phyloP scores from a whole-genome alignment of 306 rosid species.

The Arachis stenosperma region DNA sequence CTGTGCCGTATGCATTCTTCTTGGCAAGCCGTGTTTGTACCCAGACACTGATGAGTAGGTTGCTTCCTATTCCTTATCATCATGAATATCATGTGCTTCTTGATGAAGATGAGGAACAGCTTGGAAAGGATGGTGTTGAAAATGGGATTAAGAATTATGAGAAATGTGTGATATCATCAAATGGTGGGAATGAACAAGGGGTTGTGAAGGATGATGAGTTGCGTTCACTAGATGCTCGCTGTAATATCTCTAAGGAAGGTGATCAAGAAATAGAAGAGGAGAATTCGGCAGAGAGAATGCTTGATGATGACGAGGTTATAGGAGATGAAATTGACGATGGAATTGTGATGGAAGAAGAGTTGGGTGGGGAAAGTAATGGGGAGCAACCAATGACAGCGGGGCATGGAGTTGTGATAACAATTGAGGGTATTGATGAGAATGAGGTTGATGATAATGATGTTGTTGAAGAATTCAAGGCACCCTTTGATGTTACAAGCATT shows the following conservation, averaged over 20 bases:
- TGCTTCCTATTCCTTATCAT: slow-evolving; percentile 55
- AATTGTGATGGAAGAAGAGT: slow-evolving; percentile 16
- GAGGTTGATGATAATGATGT: not conserved
- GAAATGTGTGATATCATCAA: not conserved
- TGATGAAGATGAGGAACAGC: slow-evolving; percentile 14
- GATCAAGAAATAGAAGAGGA: slow-evolving; percentile 18
- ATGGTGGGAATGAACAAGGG: slow-evolving; percentile 18
- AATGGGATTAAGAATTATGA: not conserved
- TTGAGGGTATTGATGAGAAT: slow-evolving; percentile 37
- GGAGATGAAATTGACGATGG: slow-evolving; percentile 26
- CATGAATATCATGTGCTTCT: not conserved
- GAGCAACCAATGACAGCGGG: slow-evolving; percentile 29
- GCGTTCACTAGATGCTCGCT: not conserved
- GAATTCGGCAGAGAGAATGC: not conserved
- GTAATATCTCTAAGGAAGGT: slow-evolving; percentile 24
- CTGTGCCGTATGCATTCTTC: slow-evolving; percentile 65
- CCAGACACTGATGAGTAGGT: slow-evolving; percentile 58
- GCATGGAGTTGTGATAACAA: slow-evolving; percentile 17
- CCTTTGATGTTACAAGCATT: slow-evolving; percentile 37
- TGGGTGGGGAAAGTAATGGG: slow-evolving; percentile 13
- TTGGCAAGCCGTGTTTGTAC: slow-evolving; percentile 67
- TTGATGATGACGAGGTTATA: not conserved
- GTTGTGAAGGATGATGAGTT: slow-evolving; percentile 4
- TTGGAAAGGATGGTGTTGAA: slow-evolving; percentile 38
- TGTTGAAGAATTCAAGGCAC: slow-evolving; percentile 26